phyloP scores from a whole-genome alignment of 352 stramenopile species.

The Phytophthora hybrid region DNA sequence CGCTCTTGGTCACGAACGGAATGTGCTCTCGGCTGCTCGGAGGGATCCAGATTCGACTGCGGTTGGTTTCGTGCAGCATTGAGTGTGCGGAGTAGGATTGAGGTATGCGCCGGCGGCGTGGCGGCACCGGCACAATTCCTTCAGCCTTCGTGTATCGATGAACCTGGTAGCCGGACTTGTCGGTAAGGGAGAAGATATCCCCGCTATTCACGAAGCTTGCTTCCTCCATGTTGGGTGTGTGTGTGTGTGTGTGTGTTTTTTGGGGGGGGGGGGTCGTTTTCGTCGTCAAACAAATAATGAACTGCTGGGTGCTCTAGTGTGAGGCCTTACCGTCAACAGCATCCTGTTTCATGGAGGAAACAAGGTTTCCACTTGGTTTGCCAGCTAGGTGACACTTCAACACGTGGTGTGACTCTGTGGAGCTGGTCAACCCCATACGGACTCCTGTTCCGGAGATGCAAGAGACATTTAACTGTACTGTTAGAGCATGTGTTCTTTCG shows the following conservation, averaged over 20 bases:
- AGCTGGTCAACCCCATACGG: slow-evolving; percentile 14
- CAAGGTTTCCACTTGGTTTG: slow-evolving; percentile 6
- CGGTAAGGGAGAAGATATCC: slow-evolving; percentile 40
- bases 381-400: slow-evolving; percentile 22
- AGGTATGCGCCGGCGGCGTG: slow-evolving; percentile 18
- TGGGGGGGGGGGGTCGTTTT: background rate
- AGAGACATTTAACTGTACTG: background rate
- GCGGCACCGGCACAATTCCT: background rate
- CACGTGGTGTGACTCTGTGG: slow-evolving; percentile 27
- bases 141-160: slow-evolving; percentile 19
- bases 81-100: slow-evolving; percentile 27
- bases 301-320: background rate
- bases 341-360: slow-evolving; percentile 9
- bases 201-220: slow-evolving; percentile 31
- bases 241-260: too few species aligned
- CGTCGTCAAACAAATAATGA: slow-evolving; percentile 26
- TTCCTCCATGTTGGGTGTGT: slow-evolving; percentile 35
- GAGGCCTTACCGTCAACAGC: background rate
- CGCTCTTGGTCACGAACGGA: slow-evolving; percentile 40
- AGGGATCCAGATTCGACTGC: slow-evolving; percentile 22
- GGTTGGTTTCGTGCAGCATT: slow-evolving; percentile 39
- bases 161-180: slow-evolving; percentile 39
- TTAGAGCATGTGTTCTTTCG: slow-evolving; percentile 2
- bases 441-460: slow-evolving; percentile 12
- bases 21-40: slow-evolving; percentile 28